Conservation (phyloP, 2,329 filamentous ascomycete genomes). For the Cladosporium colombiae region DNA sequence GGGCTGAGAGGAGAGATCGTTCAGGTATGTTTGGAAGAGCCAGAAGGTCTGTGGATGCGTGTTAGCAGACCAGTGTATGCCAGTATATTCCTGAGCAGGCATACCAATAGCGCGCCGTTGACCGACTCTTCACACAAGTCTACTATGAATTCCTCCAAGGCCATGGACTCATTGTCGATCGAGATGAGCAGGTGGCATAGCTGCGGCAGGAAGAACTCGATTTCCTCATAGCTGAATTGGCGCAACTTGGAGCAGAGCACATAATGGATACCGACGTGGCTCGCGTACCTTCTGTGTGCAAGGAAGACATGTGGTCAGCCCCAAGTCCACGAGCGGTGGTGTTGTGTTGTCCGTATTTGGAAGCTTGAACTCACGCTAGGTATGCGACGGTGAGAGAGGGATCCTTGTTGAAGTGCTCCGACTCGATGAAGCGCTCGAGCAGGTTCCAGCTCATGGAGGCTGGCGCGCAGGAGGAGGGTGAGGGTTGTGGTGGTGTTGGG, state of each 20-base stretch:
- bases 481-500: neutral
- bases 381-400: constrained; percentile 87
- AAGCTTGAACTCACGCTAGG: constrained; percentile 65
- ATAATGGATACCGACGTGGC: constrained; percentile 88
- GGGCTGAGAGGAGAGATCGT: constrained; percentile 74
- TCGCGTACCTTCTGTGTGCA: constrained; percentile 72
- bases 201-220: constrained; percentile 86
- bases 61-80: constrained; percentile 23
- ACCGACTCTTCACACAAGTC: constrained; percentile 86
- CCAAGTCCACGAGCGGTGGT: neutral
- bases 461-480: constrained; percentile 8
- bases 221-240: constrained; percentile 86
- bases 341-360: neutral
- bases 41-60: constrained; percentile 69
- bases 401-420: constrained; percentile 90
- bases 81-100: constrained; percentile 36
- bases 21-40: constrained; percentile 85
- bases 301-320: neutral
- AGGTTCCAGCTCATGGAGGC: constrained; percentile 67
- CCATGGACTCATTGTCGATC: constrained; percentile 89
- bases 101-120: constrained; percentile 76
- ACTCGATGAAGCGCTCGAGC: constrained; percentile 87
- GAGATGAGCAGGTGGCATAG: constrained; percentile 86
- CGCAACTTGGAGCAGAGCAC: constrained; percentile 85
- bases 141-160: constrained; percentile 81